Conservation (phyloP, 2,329 filamentous ascomycete species). For the Bipolaris oryzae region DNA sequence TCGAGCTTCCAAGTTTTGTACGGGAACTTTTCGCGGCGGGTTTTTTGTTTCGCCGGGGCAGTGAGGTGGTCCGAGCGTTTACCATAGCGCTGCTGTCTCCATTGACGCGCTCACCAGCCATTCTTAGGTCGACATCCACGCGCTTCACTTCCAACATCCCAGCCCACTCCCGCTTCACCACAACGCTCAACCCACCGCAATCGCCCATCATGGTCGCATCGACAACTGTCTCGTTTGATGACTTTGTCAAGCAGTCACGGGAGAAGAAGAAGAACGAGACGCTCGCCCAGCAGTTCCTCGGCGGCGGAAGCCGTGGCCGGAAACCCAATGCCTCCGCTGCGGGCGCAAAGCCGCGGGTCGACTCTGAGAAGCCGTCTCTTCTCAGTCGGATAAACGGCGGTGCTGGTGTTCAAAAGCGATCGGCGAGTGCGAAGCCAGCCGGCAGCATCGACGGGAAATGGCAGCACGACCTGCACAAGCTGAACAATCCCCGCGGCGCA, state of each 20-base stretch:
- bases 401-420: constrained; percentile 69
- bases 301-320: constrained; percentile 58
- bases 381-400: constrained; percentile 75
- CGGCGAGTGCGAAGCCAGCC: constrained; percentile 50
- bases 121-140: constrained; percentile 8
- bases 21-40: constrained; percentile 31
- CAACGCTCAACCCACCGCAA: constrained; percentile 1
- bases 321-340: constrained; percentile 62
- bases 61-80: constrained; percentile 12
- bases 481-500: constrained; percentile 48
- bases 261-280: constrained; percentile 73
- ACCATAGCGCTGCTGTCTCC: constrained; percentile 6
- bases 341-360: constrained; percentile 52
- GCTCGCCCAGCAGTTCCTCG: constrained; percentile 75
- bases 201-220: constrained; percentile 26
- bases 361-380: constrained; percentile 60
- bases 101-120: constrained; percentile 20
- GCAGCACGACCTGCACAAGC: constrained; percentile 71
- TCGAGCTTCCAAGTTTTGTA: constrained; percentile 25
- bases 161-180: constrained; percentile 6
- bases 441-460: constrained; percentile 71
- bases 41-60: constrained; percentile 26
- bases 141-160: background rate
- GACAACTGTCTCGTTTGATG: constrained; percentile 35
- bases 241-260: constrained; percentile 53